These are phyloP conservation scores for Scenedesmus sp. DNA, from an alignment of 163 green algal genomes.

Conservation along the genomic window DNA sequence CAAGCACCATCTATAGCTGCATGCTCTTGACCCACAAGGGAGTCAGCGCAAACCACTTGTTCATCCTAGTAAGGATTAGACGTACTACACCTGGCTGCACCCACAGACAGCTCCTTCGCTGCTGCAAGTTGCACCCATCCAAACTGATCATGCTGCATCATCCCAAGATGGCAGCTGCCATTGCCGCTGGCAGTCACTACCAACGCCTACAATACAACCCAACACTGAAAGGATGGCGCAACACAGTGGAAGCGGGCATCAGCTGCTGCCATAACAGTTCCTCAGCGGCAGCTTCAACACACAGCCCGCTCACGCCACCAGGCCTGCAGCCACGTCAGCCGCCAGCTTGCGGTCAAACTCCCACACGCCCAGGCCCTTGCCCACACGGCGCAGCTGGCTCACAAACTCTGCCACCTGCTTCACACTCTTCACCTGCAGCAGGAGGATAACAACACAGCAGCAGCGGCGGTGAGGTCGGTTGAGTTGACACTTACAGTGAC, in stretches of 20 bases:
- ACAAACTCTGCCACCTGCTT: constrained; percentile 94
- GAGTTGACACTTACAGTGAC: background rate
- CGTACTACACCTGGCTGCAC: background rate
- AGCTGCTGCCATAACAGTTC: background rate
- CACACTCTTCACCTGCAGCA: constrained; percentile 82
- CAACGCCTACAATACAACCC: background rate
- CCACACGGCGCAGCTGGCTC: constrained; percentile 90
- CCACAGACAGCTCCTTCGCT: background rate
- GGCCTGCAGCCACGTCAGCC: constrained; percentile 53
- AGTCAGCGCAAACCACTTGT: background rate
- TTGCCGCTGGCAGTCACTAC: background rate
- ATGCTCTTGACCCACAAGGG: too few species aligned
- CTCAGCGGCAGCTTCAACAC: too few species aligned
- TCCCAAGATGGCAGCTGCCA: background rate
- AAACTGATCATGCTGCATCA: background rate
- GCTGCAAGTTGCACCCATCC: background rate
- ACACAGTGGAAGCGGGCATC: background rate
- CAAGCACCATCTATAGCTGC: too few species aligned
- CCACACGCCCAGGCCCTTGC: constrained; percentile 92
- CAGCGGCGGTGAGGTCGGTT: background rate
- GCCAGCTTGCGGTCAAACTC: constrained; percentile 83
- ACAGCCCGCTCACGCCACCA: background rate
- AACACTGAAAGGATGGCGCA: background rate
- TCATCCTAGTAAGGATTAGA: background rate
- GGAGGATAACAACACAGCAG: constrained; percentile 12